Conservation (phyloP, 306 rosid species). For the Prosopis cineraria region DNA sequence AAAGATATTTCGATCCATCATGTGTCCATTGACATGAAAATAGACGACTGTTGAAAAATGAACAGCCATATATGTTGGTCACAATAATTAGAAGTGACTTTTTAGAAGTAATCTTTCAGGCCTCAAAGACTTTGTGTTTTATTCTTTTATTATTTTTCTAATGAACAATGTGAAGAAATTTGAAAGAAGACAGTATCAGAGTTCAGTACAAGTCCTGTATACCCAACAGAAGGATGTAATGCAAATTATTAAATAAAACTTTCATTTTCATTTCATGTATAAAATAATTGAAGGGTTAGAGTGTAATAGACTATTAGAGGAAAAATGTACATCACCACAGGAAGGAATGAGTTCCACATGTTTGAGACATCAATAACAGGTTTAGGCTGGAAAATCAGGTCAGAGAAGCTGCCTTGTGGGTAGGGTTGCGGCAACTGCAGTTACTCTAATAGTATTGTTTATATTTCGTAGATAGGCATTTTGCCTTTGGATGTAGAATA, state of each 20-base stretch:
- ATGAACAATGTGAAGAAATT: conserved; percentile 4
- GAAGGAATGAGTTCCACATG: not conserved
- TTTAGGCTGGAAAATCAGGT: not conserved
- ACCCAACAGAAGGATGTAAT: not conserved
- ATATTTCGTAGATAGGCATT: not conserved
- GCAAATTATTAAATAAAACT: not conserved
- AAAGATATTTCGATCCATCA: not conserved
- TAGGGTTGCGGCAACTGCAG: not conserved
- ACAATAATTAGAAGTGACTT: not conserved
- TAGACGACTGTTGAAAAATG: not conserved
- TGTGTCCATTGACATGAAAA: not conserved
- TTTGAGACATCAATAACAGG: not conserved
- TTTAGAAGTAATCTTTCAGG: not conserved
- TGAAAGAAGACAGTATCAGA: conserved; percentile 21
- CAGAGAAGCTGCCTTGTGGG: not conserved
- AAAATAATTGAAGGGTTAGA: not conserved
- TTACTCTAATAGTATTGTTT: not conserved
- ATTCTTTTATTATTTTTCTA: no score
- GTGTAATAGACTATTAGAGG: not conserved
- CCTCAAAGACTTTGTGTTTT: not conserved
- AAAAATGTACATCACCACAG: not conserved
- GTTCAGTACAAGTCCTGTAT: not conserved
- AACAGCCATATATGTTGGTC: not conserved
- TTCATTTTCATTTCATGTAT: not conserved
- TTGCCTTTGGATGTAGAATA: conserved; percentile 13